Conservation (phyloP, 78 protist species). For the Guillardia theta region DNA sequence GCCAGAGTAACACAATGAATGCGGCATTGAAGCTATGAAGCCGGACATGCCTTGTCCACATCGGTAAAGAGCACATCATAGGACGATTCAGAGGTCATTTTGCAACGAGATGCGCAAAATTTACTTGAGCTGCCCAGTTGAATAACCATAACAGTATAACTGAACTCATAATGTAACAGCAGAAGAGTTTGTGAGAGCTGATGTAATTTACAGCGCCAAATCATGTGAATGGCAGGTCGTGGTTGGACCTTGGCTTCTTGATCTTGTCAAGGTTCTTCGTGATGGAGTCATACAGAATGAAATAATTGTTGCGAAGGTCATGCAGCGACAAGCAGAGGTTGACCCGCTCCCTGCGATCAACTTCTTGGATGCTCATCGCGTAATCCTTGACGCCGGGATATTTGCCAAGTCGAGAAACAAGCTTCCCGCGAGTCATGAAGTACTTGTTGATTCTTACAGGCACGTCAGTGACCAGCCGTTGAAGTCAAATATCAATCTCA, state of each 20-base stretch:
- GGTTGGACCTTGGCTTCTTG: not conserved
- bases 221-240: not conserved
- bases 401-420: not conserved
- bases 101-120: too few relatives aligned
- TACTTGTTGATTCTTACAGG: not conserved
- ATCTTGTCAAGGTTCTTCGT: constrained; percentile 1
- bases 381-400: not conserved
- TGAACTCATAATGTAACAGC: too few relatives aligned
- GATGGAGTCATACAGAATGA: not conserved
- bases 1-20: too few relatives aligned
- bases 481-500: not conserved
- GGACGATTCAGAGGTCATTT: too few relatives aligned
- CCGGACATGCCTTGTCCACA: too few relatives aligned
- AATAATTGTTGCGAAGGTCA: constrained; percentile 9
- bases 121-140: too few relatives aligned
- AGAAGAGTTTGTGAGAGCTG: too few relatives aligned
- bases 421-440: constrained; percentile 4
- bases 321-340: not conserved
- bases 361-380: not conserved
- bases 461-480: not conserved
- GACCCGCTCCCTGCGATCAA: not conserved
- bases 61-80: too few relatives aligned
- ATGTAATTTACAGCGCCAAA: too few relatives aligned
- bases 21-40: too few relatives aligned
- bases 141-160: too few relatives aligned